Evolutionary conservation across 1,139 yeast genomes (phyloP).

Genomic region (Magnusiomyces fungicola): DNA sequence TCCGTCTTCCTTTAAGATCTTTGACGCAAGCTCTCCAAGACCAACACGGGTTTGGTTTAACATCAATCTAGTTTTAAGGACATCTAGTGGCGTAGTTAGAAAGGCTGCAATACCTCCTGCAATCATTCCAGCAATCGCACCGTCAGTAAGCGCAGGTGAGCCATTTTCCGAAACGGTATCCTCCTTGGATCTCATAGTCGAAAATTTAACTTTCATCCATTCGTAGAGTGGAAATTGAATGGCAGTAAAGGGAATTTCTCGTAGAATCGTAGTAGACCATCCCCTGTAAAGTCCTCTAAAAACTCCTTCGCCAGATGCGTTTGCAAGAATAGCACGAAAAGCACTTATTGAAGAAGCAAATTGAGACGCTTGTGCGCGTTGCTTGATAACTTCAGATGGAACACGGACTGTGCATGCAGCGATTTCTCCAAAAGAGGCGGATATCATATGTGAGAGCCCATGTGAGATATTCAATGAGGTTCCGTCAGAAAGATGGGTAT

Average conservation of each 20-base stretch:
- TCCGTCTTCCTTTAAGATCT: slow-evolving; percentile 59
- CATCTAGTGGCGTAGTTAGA: slow-evolving; percentile 86
- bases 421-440: slow-evolving; percentile 85
- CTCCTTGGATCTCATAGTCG: slow-evolving; percentile 31
- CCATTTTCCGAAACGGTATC: slow-evolving; percentile 35
- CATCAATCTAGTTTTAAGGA: slow-evolving; percentile 88
- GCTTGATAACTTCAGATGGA: slow-evolving; percentile 95
- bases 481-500: not conserved
- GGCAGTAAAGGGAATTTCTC: slow-evolving; percentile 94
- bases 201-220: slow-evolving; percentile 45
- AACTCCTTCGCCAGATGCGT: slow-evolving; percentile 68
- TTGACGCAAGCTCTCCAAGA: slow-evolving; percentile 30
- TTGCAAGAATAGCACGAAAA: slow-evolving; percentile 50
- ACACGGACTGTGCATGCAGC: slow-evolving; percentile 92
- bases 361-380: slow-evolving; percentile 76
- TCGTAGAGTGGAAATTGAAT: slow-evolving; percentile 95
- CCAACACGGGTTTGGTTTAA: slow-evolving; percentile 49
- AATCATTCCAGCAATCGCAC: slow-evolving; percentile 89
- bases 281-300: slow-evolving; percentile 81
- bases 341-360: slow-evolving; percentile 59
- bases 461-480: slow-evolving; percentile 18
- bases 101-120: slow-evolving; percentile 98
- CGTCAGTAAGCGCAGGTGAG: slow-evolving; percentile 49
- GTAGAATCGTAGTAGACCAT: slow-evolving; percentile 81
- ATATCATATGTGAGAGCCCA: slow-evolving; percentile 62